Conservation (phyloP, 2,329 filamentous ascomycete genomes). For the Colletotrichum karsti region DNA sequence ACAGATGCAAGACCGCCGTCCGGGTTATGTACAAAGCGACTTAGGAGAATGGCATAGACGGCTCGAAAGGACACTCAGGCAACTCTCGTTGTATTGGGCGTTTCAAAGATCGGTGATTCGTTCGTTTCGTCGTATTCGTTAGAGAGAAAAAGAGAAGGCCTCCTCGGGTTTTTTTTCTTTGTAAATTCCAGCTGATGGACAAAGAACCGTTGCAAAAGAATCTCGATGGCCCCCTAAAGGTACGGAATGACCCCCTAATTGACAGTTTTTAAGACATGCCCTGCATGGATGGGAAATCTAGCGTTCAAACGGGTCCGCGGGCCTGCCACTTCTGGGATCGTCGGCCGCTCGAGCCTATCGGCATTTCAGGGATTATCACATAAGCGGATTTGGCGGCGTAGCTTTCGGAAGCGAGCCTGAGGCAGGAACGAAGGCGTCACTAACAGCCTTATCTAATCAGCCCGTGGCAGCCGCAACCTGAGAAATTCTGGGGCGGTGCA, state of each 20-base stretch:
- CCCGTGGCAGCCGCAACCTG: not conserved
- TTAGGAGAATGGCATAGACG: not conserved
- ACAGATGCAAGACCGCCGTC: slow-evolving; percentile 1
- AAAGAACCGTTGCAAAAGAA: slow-evolving; percentile 26
- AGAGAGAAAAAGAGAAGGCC: not conserved
- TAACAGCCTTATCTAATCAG: slow-evolving; percentile 21
- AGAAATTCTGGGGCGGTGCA: too few relatives aligned
- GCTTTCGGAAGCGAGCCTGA: slow-evolving; percentile 8
- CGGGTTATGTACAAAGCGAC: slow-evolving; percentile 5
- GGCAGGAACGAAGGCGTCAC: not conserved
- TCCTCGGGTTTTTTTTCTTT: slow-evolving; percentile 1
- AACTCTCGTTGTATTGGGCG: not conserved
- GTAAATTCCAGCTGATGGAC: slow-evolving; percentile 1
- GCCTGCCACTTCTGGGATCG: slow-evolving; percentile 21
- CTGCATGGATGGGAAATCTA: slow-evolving; percentile 19
- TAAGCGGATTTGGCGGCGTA: not conserved
- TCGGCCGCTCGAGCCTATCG: slow-evolving; percentile 20
- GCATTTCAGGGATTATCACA: slow-evolving; percentile 24
- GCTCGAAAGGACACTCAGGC: not conserved
- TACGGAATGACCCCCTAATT: slow-evolving; percentile 23
- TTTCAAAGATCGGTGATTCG: not conserved
- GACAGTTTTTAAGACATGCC: slow-evolving; percentile 27
- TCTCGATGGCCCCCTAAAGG: slow-evolving; percentile 21
- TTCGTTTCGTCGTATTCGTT: slow-evolving; percentile 8
- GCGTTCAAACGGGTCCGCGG: slow-evolving; percentile 19